Evolutionary conservation across 441 rosid genomes (phyloP), one percentile per base, ranked within the genome.

Genomic region (Gossypium schwendimanii): DNA sequence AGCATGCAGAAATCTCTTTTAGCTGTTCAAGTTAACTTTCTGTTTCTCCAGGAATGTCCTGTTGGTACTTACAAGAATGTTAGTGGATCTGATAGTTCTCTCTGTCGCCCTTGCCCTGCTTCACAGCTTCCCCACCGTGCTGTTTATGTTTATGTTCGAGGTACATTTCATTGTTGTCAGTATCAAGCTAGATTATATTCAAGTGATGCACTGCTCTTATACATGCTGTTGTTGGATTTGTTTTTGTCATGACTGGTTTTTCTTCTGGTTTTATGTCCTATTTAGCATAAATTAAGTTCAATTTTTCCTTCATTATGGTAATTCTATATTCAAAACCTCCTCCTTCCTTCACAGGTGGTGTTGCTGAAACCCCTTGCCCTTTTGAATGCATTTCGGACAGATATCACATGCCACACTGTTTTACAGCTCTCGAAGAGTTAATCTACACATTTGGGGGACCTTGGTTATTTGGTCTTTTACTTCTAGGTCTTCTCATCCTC

Each of bases 401-500:
- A 87, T 93, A 89, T 87, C 97, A 92, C 86, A 89, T 90, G 97
- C 98, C 99, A 31, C 85, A 86, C 68, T 96, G 99, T 78, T 92
- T 92, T 81, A 96, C 99, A 44, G 96, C 99, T 63, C 98, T 94
- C 64, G 99, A 96, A 82, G 98, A 96, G 85, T 82, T 96, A 83
- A 89, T 96, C 77, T 91, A 93, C 85, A 92, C 99, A 62, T 96
- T 96, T 87, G 99, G 99, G 44, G 98, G 99, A 72, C 99, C 98
- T 49, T 93, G 98, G 99, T 79, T 96, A 76, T 96, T 96, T 76
- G 82, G 96, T 81, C 89, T 96, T 81, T 86, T 93, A 79, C 91
- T 96, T 58, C 65, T 93, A 74, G 97, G 92, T 78, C 96, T 96
- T 70, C 91, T 96, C 70, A 83, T 96, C 80, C 92, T 96, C 70